These are phyloP conservation scores for Corylus heterophylla DNA, from an alignment of 306 rosid species.

Conservation along the genomic window DNA sequence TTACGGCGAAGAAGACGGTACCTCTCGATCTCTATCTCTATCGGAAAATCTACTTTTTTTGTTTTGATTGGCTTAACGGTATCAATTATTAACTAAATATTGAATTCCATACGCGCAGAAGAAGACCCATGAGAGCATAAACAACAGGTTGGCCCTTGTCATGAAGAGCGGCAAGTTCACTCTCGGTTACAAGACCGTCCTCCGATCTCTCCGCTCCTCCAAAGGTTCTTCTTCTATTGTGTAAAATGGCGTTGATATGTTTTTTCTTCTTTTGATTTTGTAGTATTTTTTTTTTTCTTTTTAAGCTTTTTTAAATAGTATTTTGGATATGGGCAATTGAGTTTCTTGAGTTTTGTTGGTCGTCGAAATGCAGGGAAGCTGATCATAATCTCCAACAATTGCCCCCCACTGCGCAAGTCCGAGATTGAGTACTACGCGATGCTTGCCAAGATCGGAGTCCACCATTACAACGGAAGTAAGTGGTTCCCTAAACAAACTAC, in stretches of 20 bases:
- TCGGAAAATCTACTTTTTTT: background rate
- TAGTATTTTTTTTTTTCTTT: background rate
- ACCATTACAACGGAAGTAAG: slow-evolving; percentile 81
- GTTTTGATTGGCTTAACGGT: background rate
- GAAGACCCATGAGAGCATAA: slow-evolving; percentile 87
- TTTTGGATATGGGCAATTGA: background rate
- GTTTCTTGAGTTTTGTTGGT: background rate
- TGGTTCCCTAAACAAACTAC: background rate
- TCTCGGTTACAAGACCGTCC: slow-evolving; percentile 73
- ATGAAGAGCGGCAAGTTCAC: slow-evolving; percentile 87
- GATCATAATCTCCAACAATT: slow-evolving; percentile 80
- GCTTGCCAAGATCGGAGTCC: slow-evolving; percentile 85
- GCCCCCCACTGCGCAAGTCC: slow-evolving; percentile 84
- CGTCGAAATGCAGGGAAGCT: slow-evolving; percentile 52
- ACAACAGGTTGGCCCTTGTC: slow-evolving; percentile 84
- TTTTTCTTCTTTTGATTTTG: too few species aligned
- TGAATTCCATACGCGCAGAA: slow-evolving; percentile 30
- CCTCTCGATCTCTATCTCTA: background rate
- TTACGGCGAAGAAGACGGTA: slow-evolving; percentile 59
- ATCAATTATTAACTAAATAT: background rate
- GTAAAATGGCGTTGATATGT: background rate
- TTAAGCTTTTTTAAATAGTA: background rate
- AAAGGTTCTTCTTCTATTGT: slow-evolving; percentile 43
- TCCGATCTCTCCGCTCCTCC: slow-evolving; percentile 66
- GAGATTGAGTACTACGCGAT: slow-evolving; percentile 84